Evolutionary conservation across 2,329 filamentous ascomycete genomes (phyloP), one percentile per base, ranked within the genome.

Genomic region (Iodosphaeria phyllophila): DNA sequence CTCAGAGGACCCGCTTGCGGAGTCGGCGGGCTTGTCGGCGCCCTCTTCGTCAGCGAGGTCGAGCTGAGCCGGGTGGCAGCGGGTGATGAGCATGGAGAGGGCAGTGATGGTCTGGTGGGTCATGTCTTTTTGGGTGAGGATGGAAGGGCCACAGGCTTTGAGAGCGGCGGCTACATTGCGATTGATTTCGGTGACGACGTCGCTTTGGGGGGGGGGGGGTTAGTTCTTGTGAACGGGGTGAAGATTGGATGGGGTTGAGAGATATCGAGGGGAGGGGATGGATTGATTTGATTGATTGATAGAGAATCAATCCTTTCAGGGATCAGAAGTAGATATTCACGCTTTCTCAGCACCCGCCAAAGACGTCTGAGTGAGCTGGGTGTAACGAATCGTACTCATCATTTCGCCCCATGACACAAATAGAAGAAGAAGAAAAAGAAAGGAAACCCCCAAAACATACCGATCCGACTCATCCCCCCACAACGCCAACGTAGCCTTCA

Each of bases 311-410:
- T 43, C 43, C 17, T 9, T 9, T 20, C 16, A 19, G 10, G 12
- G 16, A 26, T 27, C 18, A 26, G 22, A 13, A 25, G 22, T 27
- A 25, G 17, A 26, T 22, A 58, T 54, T 61, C 55, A 68, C 75
- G 82, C 60, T 55, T 91, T 89, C 74, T 74, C 80, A 82, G 77
- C 82, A 92, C 72, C 57, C 71, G 71, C 77, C 70, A 56, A 58
- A 65, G 57, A 79, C 74, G 74, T 95, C 77, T 79, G 80, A 92
- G 84, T 93, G 86, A 93, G 84, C 84, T 93, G 84, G 83, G 86
- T 86, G 68, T 86, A 84, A 84, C 80, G 79, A 72, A 69, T 58
- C 53, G 60, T 67, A 61, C 55, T 92, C 83, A 93, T 93, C 83
- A 82, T 74, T n/a, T n/a, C n/a, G n/a, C n/a, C n/a, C n/a, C n/a